A percentile compares a stretch with the other conserved stretches of the same genome.
Evolutionary conservation across 345 rosid genomes (phyloP).

Genomic region (Eucalyptus victrix): DNA sequence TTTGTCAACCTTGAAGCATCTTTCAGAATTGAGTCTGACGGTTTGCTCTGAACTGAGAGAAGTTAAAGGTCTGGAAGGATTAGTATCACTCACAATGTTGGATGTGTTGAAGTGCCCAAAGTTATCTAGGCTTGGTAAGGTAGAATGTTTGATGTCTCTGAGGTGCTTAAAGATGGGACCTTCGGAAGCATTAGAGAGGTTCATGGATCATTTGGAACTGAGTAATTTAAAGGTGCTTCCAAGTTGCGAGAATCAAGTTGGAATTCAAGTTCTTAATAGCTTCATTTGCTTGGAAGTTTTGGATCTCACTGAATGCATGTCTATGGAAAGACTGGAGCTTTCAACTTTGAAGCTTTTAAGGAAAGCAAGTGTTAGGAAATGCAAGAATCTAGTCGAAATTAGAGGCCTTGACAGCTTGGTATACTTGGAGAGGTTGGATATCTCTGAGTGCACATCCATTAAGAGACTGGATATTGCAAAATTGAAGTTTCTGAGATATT

Average conservation of each 20-base stretch:
- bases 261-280: background rate
- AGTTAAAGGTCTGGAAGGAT: background rate
- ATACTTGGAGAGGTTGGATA: background rate
- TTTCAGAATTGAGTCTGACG: background rate
- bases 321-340: background rate
- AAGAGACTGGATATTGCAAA: background rate
- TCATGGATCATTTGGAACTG: background rate
- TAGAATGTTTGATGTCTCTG: background rate
- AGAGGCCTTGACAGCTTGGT: background rate
- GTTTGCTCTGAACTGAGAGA: background rate
- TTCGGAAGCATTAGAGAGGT: background rate
- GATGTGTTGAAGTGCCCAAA: background rate
- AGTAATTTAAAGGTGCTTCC: background rate
- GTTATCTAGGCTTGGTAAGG: background rate
- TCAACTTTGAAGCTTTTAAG: background rate
- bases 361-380: background rate
- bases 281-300: background rate
- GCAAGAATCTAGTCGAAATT: background rate
- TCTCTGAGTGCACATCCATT: background rate
- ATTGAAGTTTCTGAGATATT: too few relatives aligned
- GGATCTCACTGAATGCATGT: background rate
- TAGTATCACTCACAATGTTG: background rate
- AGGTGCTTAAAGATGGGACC: background rate
- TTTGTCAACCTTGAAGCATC: background rate
- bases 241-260: background rate